Evolutionary conservation across 1,284 basidiomycete species (phyloP).

Genomic region (Cutaneotrichosporon sp.): DNA sequence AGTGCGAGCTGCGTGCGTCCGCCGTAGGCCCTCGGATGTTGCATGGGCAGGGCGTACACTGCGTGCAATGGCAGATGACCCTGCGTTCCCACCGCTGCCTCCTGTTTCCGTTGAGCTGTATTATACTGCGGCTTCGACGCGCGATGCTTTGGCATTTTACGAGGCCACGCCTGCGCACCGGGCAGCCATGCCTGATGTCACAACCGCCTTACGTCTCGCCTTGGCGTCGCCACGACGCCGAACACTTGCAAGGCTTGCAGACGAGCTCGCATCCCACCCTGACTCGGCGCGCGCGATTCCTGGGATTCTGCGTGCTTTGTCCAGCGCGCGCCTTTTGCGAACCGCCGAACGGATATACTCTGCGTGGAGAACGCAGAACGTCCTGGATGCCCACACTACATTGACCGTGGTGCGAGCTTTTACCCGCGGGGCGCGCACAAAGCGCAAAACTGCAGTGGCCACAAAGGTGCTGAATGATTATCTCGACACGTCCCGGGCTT

Average conservation of each 20-base stretch:
- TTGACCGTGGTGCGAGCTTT: slow-evolving; percentile 10
- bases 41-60: slow-evolving; percentile 10
- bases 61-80: slow-evolving; percentile 8
- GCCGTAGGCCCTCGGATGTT: not conserved
- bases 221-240: slow-evolving; percentile 3
- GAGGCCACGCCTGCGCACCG: slow-evolving; percentile 2
- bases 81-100: slow-evolving; percentile 13
- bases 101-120: slow-evolving; percentile 3
- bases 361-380: not conserved
- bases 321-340: slow-evolving; percentile 9
- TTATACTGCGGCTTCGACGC: not conserved
- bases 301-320: slow-evolving; percentile 9
- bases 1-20: slow-evolving; percentile 5
- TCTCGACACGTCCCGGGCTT: not conserved
- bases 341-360: slow-evolving; percentile 1
- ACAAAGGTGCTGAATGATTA: slow-evolving; percentile 6
- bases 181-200: not conserved
- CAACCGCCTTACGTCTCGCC: slow-evolving; percentile 10
- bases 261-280: slow-evolving; percentile 1
- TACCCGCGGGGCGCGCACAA: slow-evolving; percentile 6
- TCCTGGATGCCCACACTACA: slow-evolving; percentile 8
- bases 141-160: slow-evolving; percentile 14
- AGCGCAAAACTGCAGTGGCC: slow-evolving; percentile 10
- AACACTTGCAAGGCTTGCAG: slow-evolving; percentile 4
- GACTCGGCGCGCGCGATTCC: slow-evolving; percentile 8